These are phyloP conservation scores for Solidago caesia DNA, from an alignment of 129 eudicot species.

Conservation along the genomic window DNA sequence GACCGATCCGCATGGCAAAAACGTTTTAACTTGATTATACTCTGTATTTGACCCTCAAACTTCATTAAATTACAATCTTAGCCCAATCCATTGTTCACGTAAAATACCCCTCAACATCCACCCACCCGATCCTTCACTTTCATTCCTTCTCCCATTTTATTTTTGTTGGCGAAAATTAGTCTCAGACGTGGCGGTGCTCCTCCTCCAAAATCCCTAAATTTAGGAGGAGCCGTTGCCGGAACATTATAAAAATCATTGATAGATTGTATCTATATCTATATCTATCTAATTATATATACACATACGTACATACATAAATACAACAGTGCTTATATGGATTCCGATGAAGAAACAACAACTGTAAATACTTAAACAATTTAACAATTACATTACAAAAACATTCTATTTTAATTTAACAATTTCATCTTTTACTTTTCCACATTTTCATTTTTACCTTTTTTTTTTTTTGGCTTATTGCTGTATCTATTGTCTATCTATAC, in stretches of 20 bases:
- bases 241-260: not conserved
- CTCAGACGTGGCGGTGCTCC: slow-evolving; percentile 24
- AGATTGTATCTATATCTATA: not conserved
- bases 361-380: slow-evolving; percentile 12
- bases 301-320: not conserved
- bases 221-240: slow-evolving; percentile 25
- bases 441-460: slow-evolving; percentile 5
- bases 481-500: not conserved
- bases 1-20: not conserved
- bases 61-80: slow-evolving; percentile 8
- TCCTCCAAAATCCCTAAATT: slow-evolving; percentile 29
- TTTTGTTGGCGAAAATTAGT: not conserved
- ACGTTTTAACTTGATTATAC: not conserved
- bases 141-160: not conserved
- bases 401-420: slow-evolving; percentile 15
- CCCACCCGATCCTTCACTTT: slow-evolving; percentile 17
- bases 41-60: slow-evolving; percentile 4
- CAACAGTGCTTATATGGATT: slow-evolving; percentile 17
- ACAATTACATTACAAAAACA: slow-evolving; percentile 1
- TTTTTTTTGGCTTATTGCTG: not conserved
- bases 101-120: slow-evolving; percentile 11
- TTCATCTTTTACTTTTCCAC: not conserved
- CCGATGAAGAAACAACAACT: slow-evolving; percentile 34
- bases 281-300: not conserved
- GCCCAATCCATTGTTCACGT: slow-evolving; percentile 26